Percentiles rank a stretch among this genome's conserved stretches.
phyloP scores from a whole-genome alignment of 202 grass and related monocot species.

The Digitaria exilis region DNA sequence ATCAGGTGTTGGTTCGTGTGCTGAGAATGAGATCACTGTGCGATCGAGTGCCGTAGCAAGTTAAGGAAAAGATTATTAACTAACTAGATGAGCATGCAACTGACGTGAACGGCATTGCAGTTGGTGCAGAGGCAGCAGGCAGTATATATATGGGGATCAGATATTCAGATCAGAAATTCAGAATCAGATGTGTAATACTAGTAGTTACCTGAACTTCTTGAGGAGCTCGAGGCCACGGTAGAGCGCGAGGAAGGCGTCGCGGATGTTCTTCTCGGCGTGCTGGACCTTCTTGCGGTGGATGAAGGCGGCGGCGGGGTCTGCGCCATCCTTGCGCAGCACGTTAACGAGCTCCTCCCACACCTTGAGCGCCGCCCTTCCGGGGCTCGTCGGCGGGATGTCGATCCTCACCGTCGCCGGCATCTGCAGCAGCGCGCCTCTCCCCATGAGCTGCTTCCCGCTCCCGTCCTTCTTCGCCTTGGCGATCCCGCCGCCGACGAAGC shows the following conservation, averaged over 20 bases:
- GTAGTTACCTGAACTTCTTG: constrained; percentile 96
- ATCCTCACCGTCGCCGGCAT: constrained; percentile 62
- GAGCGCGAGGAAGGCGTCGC: constrained; percentile 71
- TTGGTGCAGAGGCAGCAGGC: not conserved
- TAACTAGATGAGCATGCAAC: constrained; percentile 5
- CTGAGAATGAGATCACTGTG: too few species aligned
- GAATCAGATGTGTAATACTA: too few species aligned
- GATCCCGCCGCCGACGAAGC: constrained; percentile 58
- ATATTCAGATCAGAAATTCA: too few species aligned
- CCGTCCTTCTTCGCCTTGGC: constrained; percentile 62
- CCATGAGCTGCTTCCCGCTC: constrained; percentile 22
- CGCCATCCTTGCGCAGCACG: constrained; percentile 73
- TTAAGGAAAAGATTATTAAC: too few species aligned
- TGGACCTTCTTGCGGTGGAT: constrained; percentile 78
- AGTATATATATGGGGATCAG: not conserved
- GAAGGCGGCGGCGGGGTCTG: constrained; percentile 50
- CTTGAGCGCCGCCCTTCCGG: constrained; percentile 58
- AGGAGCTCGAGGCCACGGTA: constrained; percentile 76
- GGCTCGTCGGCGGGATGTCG: constrained; percentile 84
- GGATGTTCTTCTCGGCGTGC: constrained; percentile 94
- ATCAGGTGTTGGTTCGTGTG: not conserved
- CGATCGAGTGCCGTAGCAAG: not conserved
- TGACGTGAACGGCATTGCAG: not conserved
- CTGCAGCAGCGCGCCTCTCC: constrained; percentile 30
- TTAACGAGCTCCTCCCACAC: constrained; percentile 91